Percentiles rank a stretch among this genome's conserved stretches.
These are phyloP conservation scores for Canavalia ensiformis DNA, from an alignment of 306 rosid species.

Conservation along the genomic window DNA sequence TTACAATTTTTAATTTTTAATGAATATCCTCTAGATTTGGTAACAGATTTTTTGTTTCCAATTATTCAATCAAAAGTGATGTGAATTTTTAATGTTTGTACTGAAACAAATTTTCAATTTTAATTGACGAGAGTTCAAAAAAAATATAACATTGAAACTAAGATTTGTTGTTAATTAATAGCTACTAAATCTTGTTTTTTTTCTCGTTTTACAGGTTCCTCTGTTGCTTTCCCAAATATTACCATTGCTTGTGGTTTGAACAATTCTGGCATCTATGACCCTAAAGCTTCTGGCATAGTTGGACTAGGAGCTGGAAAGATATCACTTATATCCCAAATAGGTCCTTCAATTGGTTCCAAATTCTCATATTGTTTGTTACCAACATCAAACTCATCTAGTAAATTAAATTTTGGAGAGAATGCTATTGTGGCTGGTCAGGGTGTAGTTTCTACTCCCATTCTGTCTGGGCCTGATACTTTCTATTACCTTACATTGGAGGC, in stretches of 20 bases:
- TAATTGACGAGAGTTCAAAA: too few relatives aligned
- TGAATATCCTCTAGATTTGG: too few relatives aligned
- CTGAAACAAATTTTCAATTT: too few relatives aligned
- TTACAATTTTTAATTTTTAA: too few relatives aligned
- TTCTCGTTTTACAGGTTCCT: neutral
- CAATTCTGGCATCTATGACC: neutral
- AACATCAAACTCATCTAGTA: neutral
- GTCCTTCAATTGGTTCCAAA: neutral
- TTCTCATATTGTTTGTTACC: constrained; percentile 13
- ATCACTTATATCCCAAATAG: neutral
- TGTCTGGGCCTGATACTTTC: neutral
- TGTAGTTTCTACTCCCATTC: neutral
- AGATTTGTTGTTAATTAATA: neutral
- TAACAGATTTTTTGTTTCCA: too few relatives aligned
- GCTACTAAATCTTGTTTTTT: neutral
- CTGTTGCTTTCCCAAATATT: neutral
- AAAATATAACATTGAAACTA: too few relatives aligned
- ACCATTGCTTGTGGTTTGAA: constrained; percentile 4
- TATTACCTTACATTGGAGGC: constrained; percentile 10
- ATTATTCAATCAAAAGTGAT: too few relatives aligned
- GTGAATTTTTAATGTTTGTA: neutral
- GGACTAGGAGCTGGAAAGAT: neutral
- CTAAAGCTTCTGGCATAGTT: neutral
- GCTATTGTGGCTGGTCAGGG: neutral
- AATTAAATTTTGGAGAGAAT: constrained; percentile 1